Conservation (phyloP, 768 basidiomycete genomes). For the Boletus rufocinnamomeus region DNA sequence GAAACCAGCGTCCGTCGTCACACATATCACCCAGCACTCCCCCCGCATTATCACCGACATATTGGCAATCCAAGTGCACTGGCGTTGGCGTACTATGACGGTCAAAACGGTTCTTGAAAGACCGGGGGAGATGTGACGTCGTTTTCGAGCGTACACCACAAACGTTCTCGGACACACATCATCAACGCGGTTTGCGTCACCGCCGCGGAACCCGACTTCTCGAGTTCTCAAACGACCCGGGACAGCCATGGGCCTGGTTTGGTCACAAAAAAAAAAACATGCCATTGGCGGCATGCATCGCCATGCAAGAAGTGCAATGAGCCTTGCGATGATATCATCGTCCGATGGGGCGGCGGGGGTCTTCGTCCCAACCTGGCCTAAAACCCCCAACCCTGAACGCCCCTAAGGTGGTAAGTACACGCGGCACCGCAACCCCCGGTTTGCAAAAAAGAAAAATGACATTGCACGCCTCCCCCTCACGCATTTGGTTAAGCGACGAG, state of each 20-base stretch:
- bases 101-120: neutral
- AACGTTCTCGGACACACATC: neutral
- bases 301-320: neutral
- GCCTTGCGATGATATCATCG: constrained; percentile 13
- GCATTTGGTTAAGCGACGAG: neutral
- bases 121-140: neutral
- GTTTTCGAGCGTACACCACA: neutral
- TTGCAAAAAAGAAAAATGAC: neutral
- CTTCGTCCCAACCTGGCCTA: neutral
- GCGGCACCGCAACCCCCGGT: neutral
- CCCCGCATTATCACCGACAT: constrained; percentile 4
- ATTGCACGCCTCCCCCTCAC: neutral
- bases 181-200: neutral
- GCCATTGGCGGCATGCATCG: neutral
- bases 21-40: neutral
- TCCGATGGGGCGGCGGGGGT: neutral
- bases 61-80: neutral
- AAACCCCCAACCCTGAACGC: constrained; percentile 17
- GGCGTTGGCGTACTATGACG: no score
- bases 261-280: neutral
- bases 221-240: neutral
- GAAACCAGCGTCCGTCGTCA: neutral
- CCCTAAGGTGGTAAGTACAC: constrained; percentile 1
- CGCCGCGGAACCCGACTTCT: neutral
- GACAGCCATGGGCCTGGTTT: neutral